phyloP scores from a whole-genome alignment of 1,284 basidiomycete species.

The Anthracocystis panici-leucophaei region DNA sequence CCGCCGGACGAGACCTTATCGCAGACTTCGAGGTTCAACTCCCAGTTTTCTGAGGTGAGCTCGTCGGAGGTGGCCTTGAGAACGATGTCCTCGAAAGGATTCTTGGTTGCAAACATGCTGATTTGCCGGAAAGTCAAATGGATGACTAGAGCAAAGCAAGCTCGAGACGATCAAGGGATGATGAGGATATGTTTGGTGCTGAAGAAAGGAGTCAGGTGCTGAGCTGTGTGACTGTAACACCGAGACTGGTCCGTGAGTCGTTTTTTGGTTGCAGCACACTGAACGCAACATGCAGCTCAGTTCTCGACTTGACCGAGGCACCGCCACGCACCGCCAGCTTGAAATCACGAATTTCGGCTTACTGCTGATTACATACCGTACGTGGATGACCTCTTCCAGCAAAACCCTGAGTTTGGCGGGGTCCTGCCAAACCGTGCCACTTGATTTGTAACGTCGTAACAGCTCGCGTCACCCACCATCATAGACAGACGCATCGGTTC shows the following conservation, averaged over 20 bases:
- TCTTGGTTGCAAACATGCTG: conserved; percentile 71
- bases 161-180: not conserved
- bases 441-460: too few relatives aligned
- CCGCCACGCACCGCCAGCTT: conserved; percentile 14
- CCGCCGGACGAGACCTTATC: conserved; percentile 94
- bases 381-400: not conserved
- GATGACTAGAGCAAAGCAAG: conserved; percentile 1
- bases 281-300: conserved; percentile 14
- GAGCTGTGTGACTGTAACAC: not conserved
- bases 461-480: not conserved
- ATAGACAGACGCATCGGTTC: not conserved
- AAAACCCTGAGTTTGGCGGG: conserved; percentile 8
- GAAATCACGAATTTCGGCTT: conserved; percentile 4
- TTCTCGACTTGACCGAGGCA: conserved; percentile 6
- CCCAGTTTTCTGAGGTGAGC: conserved; percentile 94
- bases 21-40: conserved; percentile 91
- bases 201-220: not conserved
- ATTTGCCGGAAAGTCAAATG: not conserved
- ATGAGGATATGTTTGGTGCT: not conserved
- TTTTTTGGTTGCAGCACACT: conserved; percentile 2
- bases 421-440: conserved; percentile 25
- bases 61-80: conserved; percentile 95
- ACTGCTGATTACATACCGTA: conserved; percentile 27
- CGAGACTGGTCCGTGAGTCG: conserved; percentile 22
- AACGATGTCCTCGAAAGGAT: conserved; percentile 93